Evolutionary conservation across 73 alveolate species (phyloP).

Genomic region (Paraurostyla sp.): DNA sequence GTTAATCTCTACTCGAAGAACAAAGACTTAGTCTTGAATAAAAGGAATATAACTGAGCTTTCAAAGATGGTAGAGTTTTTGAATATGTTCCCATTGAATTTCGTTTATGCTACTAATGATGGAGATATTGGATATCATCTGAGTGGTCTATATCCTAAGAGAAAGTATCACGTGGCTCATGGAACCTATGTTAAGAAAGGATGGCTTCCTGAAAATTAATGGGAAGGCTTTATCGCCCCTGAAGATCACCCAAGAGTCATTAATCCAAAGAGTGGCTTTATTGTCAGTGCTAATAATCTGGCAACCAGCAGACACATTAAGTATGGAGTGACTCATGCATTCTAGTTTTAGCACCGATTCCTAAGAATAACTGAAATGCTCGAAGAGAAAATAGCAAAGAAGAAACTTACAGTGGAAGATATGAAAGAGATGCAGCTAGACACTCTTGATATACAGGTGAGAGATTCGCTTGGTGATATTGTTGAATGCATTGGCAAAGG

Average conservation of each 20-base stretch:
- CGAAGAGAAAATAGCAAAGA: neutral
- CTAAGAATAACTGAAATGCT: constrained; percentile 53
- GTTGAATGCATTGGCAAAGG: neutral
- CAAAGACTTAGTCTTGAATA: neutral
- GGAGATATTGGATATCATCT: constrained; percentile 58
- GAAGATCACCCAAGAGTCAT: constrained; percentile 47
- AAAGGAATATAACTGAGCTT: neutral
- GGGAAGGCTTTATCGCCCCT: constrained; percentile 60
- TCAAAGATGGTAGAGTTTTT: neutral
- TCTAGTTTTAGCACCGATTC: constrained; percentile 28
- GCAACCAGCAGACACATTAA: constrained; percentile 10
- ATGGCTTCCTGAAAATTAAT: constrained; percentile 65
- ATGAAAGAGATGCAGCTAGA: constrained; percentile 45
- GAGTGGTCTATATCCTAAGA: constrained; percentile 47
- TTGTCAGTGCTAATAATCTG: constrained; percentile 64
- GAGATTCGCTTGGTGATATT: constrained; percentile 45
- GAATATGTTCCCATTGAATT: constrained; percentile 17
- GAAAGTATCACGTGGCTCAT: constrained; percentile 18
- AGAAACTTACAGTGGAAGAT: constrained; percentile 10
- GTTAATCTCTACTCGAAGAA: neutral
- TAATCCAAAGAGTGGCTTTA: constrained; percentile 69
- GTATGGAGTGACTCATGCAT: neutral
- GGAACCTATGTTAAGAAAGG: constrained; percentile 64
- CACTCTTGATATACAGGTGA: constrained; percentile 44
- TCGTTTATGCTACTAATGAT: constrained; percentile 35